phyloP scores from a whole-genome alignment of 208 protist genomes.

The Trypanosoma lewisi region DNA sequence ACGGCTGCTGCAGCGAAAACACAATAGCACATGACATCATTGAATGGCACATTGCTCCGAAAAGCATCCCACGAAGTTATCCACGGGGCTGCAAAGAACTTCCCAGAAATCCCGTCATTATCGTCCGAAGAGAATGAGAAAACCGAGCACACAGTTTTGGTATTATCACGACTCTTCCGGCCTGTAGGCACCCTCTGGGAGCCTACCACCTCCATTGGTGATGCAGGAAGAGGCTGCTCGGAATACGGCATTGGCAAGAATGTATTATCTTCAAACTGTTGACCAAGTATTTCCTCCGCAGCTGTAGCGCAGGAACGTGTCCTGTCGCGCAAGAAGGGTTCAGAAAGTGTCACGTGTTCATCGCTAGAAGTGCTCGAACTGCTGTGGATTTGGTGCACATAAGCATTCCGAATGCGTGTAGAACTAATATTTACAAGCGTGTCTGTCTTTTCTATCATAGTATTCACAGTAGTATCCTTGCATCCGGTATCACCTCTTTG shows the following conservation, averaged over 20 bases:
- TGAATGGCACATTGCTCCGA: neutral
- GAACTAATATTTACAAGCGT: no score
- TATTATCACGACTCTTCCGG: neutral
- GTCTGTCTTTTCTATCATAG: neutral
- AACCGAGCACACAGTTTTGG: neutral
- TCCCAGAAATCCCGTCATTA: neutral
- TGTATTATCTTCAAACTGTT: constrained; percentile 10
- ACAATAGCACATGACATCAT: constrained; percentile 1
- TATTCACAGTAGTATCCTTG: neutral
- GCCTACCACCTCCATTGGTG: neutral
- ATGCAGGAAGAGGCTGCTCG: neutral
- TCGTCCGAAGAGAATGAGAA: neutral
- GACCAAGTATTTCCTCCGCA: constrained; percentile 13
- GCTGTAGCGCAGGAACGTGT: constrained; percentile 11
- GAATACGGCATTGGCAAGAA: neutral
- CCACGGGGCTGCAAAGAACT: neutral
- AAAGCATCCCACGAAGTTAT: neutral
- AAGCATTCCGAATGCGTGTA: neutral
- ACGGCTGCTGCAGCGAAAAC: neutral
- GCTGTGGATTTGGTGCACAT: neutral
- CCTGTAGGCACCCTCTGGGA: no score
- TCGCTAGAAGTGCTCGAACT: constrained; percentile 13
- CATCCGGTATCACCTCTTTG: neutral
- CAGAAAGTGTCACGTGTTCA: neutral
- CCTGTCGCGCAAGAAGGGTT: constrained; percentile 5